A percentile compares a stretch with the other conserved stretches of the same genome.
phyloP scores from a whole-genome alignment of 345 rosid species.

The Firmiana major region DNA sequence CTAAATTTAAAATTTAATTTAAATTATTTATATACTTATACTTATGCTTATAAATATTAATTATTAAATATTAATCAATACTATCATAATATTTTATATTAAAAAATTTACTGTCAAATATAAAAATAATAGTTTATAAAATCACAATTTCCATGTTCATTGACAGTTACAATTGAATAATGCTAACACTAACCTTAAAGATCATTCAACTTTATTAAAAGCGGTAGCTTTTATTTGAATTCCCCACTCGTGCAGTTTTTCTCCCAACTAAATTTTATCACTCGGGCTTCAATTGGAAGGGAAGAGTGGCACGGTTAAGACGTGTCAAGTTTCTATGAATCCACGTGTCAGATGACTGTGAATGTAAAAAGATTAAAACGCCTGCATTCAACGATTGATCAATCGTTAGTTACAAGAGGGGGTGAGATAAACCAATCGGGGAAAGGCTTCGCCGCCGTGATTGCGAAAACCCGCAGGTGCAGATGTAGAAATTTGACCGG shows the following conservation, averaged over 20 bases:
- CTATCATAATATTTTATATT: no score
- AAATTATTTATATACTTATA: no score
- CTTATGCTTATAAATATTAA: no score
- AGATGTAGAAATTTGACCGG: constrained; percentile 5
- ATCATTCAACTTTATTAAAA: not conserved
- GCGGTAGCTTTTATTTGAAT: not conserved
- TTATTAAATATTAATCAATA: no score
- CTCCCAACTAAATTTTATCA: not conserved
- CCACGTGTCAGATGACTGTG: not conserved
- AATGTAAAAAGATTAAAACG: not conserved
- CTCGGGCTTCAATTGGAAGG: not conserved
- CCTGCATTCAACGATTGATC: no score
- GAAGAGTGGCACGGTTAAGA: not conserved
- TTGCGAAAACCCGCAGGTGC: constrained; percentile 6
- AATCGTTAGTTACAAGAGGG: no score
- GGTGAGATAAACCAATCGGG: not conserved
- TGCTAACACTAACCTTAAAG: no score
- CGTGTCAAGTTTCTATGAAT: not conserved
- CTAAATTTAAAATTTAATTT: no score
- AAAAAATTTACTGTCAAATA: no score
- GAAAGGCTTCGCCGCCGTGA: not conserved
- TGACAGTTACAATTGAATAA: no score
- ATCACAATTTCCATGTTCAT: no score
- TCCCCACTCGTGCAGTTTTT: not conserved
- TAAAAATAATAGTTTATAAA: no score